A percentile compares a stretch with the other conserved stretches of the same genome.
These are phyloP conservation scores for Pisolithus tinctorius DNA, from an alignment of 768 basidiomycete species.

Conservation along the genomic window DNA sequence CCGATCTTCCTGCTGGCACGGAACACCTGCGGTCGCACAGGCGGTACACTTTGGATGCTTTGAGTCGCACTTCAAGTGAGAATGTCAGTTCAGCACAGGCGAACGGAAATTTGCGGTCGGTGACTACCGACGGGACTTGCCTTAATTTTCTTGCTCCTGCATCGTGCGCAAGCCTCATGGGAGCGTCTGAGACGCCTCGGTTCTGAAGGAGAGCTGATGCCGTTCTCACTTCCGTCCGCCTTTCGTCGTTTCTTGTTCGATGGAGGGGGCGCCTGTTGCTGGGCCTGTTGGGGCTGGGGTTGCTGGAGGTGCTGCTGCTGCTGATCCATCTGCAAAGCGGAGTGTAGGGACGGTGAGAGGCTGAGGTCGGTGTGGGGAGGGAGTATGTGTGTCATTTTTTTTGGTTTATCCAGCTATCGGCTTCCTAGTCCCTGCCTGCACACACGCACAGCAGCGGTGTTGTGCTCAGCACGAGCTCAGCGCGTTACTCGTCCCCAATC, in stretches of 20 bases:
- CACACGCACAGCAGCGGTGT: slow-evolving; percentile 1
- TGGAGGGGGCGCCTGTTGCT: slow-evolving; percentile 29
- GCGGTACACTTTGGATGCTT: slow-evolving; percentile 85
- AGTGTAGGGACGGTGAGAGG: slow-evolving; percentile 45
- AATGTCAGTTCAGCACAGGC: slow-evolving; percentile 33
- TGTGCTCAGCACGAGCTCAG: slow-evolving; percentile 16
- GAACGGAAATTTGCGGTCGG: slow-evolving; percentile 81
- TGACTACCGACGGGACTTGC: slow-evolving; percentile 59
- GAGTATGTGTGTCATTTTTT: slow-evolving; percentile 40
- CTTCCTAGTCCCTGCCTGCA: slow-evolving; percentile 1
- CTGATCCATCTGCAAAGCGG: slow-evolving; percentile 65
- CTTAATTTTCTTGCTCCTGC: slow-evolving; percentile 97
- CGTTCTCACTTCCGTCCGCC: slow-evolving; percentile 48
- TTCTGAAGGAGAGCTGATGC: slow-evolving; percentile 52
- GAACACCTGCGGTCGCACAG: slow-evolving; percentile 70
- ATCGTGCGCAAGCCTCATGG: slow-evolving; percentile 88
- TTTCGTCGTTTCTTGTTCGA: slow-evolving; percentile 55
- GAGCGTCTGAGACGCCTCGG: slow-evolving; percentile 79
- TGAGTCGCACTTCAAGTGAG: slow-evolving; percentile 68
- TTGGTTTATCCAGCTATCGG: slow-evolving; percentile 9
- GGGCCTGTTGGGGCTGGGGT: slow-evolving; percentile 24
- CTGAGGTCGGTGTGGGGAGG: slow-evolving; percentile 40
- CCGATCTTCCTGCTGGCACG: slow-evolving; percentile 84
- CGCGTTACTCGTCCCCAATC: slow-evolving; percentile 10
- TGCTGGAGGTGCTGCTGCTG: slow-evolving; percentile 38